Conservation (phyloP, 306 rosid species). For the Fragaria ananassa region DNA sequence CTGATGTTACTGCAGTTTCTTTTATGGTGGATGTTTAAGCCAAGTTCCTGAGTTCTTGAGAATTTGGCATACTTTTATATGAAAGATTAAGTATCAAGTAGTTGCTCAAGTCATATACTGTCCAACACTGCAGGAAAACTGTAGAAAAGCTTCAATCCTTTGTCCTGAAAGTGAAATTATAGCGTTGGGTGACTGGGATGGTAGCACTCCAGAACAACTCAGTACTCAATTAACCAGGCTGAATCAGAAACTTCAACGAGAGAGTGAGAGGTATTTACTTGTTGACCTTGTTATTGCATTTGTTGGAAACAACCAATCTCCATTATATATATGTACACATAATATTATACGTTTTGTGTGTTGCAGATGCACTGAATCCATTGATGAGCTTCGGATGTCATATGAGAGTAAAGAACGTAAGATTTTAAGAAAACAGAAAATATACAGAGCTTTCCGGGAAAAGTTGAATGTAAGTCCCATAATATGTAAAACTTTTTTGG, state of each 20-base stretch:
- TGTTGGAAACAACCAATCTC: slow-evolving; percentile 22
- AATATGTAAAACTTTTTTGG: neutral
- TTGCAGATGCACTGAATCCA: slow-evolving; percentile 66
- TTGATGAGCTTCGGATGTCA: slow-evolving; percentile 67
- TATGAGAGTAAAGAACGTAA: slow-evolving; percentile 62
- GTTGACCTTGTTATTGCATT: slow-evolving; percentile 16
- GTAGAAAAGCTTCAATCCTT: slow-evolving; percentile 68
- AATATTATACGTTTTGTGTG: neutral
- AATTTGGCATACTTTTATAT: neutral
- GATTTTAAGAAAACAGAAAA: slow-evolving; percentile 54
- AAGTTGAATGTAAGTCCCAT: slow-evolving; percentile 42
- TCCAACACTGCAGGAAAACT: slow-evolving; percentile 56
- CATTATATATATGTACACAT: neutral
- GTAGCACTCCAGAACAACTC: slow-evolving; percentile 73
- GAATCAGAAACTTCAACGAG: slow-evolving; percentile 55
- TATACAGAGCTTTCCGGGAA: slow-evolving; percentile 57
- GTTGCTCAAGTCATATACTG: slow-evolving; percentile 23
- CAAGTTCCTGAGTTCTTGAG: neutral
- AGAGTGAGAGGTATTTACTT: slow-evolving; percentile 56
- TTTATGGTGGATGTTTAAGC: neutral
- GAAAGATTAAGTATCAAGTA: slow-evolving; percentile 2
- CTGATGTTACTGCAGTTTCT: too few relatives aligned
- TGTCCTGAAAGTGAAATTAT: slow-evolving; percentile 66
- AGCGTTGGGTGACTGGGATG: slow-evolving; percentile 56
- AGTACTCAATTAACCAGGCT: slow-evolving; percentile 60